These are phyloP conservation scores for Phaffomyces opuntiae DNA, from an alignment of 805 yeast species.

Conservation along the genomic window DNA sequence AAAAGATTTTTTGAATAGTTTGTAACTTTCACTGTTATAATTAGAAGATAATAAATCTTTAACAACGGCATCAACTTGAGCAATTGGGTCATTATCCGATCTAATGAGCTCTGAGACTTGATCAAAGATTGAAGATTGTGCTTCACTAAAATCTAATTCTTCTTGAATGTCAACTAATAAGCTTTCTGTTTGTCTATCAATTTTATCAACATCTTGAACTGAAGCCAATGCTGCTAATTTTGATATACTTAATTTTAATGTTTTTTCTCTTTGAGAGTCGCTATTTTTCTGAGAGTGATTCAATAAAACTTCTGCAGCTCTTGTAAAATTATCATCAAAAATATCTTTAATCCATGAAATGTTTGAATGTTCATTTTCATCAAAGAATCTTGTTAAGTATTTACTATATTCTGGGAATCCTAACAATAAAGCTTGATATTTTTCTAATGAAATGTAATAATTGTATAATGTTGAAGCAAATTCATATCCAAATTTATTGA, in stretches of 20 bases:
- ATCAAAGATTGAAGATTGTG: conserved; percentile 35
- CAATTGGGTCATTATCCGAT: conserved; percentile 24
- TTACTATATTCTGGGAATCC: conserved; percentile 48
- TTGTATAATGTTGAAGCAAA: conserved; percentile 64
- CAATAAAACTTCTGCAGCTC: conserved; percentile 44
- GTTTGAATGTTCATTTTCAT: conserved; percentile 37
- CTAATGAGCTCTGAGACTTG: conserved; percentile 23
- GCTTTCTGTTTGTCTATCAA: conserved; percentile 9
- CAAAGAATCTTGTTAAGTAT: conserved; percentile 46
- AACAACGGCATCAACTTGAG: conserved; percentile 19
- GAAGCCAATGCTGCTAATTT: conserved; percentile 55
- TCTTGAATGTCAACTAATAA: conserved; percentile 40
- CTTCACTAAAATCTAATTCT: conserved; percentile 40
- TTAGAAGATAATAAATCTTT: conserved; percentile 19
- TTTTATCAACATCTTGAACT: conserved; percentile 12
- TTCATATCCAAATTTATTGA: conserved; percentile 54
- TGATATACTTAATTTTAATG: conserved; percentile 60
- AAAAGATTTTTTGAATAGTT: conserved; percentile 19
- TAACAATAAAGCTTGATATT: conserved; percentile 46
- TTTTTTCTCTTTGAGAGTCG: conserved; percentile 39
- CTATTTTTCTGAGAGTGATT: conserved; percentile 34
- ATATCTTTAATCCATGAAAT: conserved; percentile 72
- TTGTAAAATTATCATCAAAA: conserved; percentile 38
- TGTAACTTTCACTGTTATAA: conserved; percentile 9
- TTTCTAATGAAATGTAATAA: conserved; percentile 46